phyloP scores from a whole-genome alignment of 2,329 filamentous ascomycete species.

The Ploettnerulaceae sp. region DNA sequence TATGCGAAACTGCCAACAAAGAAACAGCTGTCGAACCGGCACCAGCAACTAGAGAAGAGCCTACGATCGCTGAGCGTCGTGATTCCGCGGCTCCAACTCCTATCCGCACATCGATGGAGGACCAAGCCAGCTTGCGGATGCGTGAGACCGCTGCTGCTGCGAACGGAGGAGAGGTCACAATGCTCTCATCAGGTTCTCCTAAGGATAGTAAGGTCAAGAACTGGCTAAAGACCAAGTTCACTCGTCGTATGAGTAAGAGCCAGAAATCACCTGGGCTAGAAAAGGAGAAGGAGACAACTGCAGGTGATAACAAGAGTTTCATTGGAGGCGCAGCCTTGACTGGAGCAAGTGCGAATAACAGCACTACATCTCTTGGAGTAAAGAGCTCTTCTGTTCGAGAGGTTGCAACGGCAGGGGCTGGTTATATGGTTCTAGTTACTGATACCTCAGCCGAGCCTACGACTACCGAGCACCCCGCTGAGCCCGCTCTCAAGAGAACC shows the following conservation, averaged over 20 bases:
- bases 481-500: not conserved
- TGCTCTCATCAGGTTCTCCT: conserved; percentile 15
- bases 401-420: conserved; percentile 13
- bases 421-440: not conserved
- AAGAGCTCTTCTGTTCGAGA: conserved; percentile 20
- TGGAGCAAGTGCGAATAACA: conserved; percentile 41
- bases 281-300: conserved; percentile 10
- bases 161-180: conserved; percentile 21
- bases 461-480: conserved; percentile 1
- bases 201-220: conserved; percentile 36
- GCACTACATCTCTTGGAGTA: conserved; percentile 36
- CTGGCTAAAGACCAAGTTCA: conserved; percentile 53
- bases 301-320: conserved; percentile 37
- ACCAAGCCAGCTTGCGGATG: conserved; percentile 25
- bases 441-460: not conserved
- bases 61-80: conserved; percentile 14
- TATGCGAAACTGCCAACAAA: not conserved
- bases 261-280: conserved; percentile 19
- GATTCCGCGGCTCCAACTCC: conserved; percentile 14
- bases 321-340: conserved; percentile 47
- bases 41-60: conserved; percentile 2
- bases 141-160: conserved; percentile 21
- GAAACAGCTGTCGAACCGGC: not conserved
- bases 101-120: conserved; percentile 30
- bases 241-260: conserved; percentile 31